Evolutionary conservation across 2,329 filamentous ascomycete species (phyloP).

Genomic region (Aspergillus fischeri): DNA sequence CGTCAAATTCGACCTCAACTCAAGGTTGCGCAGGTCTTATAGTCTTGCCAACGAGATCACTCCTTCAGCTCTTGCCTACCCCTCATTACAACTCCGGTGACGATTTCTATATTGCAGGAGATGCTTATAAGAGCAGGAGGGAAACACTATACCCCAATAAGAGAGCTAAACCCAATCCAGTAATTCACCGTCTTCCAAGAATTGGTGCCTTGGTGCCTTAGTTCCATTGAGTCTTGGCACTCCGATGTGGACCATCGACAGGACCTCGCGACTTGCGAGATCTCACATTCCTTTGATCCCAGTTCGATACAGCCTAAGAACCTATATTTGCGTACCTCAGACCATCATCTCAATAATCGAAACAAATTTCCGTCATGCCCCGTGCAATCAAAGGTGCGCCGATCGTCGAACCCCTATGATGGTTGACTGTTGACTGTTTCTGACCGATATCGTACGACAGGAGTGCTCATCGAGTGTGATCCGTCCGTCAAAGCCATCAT

Average conservation of each 20-base stretch:
- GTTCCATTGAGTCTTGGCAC: not conserved
- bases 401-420: not conserved
- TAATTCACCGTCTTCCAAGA: not conserved
- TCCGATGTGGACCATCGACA: not conserved
- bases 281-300: not conserved
- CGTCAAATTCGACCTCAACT: no score
- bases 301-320: not conserved
- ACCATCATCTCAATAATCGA: not conserved
- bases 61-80: no score
- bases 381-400: slow-evolving; percentile 38
- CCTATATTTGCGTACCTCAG: not conserved
- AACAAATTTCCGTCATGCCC: slow-evolving; percentile 28
- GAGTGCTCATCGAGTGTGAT: slow-evolving; percentile 46
- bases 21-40: no score
- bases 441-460: slow-evolving; percentile 20
- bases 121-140: no score
- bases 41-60: no score
- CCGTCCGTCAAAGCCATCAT: slow-evolving; percentile 48
- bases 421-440: not conserved
- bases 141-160: no score
- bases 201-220: slow-evolving; percentile 11
- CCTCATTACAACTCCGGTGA: no score
- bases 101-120: no score
- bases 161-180: not conserved
- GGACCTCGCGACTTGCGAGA: not conserved